These are phyloP conservation scores for Capsicum rhomboideum DNA, from an alignment of 257 asterid species.

Conservation along the genomic window DNA sequence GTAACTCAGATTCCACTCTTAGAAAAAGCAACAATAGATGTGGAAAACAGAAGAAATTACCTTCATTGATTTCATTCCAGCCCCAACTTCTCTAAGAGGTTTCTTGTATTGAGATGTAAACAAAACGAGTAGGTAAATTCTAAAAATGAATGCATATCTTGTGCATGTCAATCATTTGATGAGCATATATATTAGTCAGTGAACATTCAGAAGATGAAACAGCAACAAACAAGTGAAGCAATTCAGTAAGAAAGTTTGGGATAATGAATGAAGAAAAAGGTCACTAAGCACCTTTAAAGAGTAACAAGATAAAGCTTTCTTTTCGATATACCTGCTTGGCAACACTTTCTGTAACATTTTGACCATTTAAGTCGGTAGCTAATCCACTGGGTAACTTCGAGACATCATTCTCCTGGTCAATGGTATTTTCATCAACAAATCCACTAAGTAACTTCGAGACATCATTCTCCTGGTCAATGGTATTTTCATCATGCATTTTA, in stretches of 20 bases:
- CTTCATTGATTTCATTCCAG: background rate
- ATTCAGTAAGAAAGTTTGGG: background rate
- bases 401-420: conserved; percentile 9
- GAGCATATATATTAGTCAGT: background rate
- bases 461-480: conserved; percentile 9
- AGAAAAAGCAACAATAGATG: background rate
- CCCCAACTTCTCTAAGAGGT: background rate
- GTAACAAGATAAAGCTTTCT: background rate
- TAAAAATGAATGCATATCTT: background rate
- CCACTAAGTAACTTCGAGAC: conserved; percentile 1
- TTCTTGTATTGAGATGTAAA: background rate
- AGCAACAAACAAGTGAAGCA: background rate
- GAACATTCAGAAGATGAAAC: background rate
- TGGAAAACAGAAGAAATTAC: background rate
- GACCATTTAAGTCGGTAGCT: conserved; percentile 10
- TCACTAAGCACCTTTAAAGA: background rate
- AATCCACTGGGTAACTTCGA: conserved; percentile 1
- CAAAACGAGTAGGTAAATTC: background rate
- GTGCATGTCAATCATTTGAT: background rate
- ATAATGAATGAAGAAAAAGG: background rate
- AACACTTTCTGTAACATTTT: background rate
- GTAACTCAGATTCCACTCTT: background rate
- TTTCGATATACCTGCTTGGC: conserved; percentile 15
- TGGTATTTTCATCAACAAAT: conserved; percentile 5
- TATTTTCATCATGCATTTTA: conserved; percentile 5